These are phyloP conservation scores for Pichia exigua DNA, from an alignment of 805 yeast species.

Conservation along the genomic window DNA sequence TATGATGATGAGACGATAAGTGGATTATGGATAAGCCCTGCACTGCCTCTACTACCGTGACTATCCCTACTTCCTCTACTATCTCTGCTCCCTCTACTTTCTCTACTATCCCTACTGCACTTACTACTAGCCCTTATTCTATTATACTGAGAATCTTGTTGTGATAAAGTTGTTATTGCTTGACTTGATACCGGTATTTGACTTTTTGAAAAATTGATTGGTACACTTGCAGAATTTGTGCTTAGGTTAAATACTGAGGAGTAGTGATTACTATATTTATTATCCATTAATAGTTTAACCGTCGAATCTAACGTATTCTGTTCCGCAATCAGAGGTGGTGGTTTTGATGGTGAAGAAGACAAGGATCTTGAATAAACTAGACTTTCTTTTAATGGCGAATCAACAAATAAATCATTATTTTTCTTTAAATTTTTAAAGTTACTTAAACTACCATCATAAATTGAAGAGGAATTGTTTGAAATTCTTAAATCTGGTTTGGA, in stretches of 20 bases:
- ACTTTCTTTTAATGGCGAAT: slow-evolving; percentile 11
- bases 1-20: background rate
- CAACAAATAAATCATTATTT: slow-evolving; percentile 19
- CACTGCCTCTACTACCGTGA: slow-evolving; percentile 6
- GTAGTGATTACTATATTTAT: background rate
- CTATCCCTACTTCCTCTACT: slow-evolving; percentile 6
- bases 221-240: background rate
- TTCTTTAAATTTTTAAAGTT: slow-evolving; percentile 25
- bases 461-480: slow-evolving; percentile 17
- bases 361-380: slow-evolving; percentile 1
- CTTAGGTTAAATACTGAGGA: too few relatives aligned
- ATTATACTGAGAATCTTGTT: background rate
- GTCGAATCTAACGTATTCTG: slow-evolving; percentile 4
- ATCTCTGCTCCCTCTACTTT: slow-evolving; percentile 1
- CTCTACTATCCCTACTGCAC: background rate
- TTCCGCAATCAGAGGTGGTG: slow-evolving; percentile 5
- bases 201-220: background rate
- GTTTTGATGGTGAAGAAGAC: slow-evolving; percentile 7
- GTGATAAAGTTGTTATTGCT: background rate
- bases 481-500: slow-evolving; percentile 30
- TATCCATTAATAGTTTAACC: slow-evolving; percentile 6
- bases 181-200: background rate
- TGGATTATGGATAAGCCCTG: slow-evolving; percentile 5
- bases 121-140: slow-evolving; percentile 1
- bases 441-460: slow-evolving; percentile 22